Evolutionary conservation across 129 eudicot genomes (phyloP), one percentile per base, ranked within the genome.

Genomic region (Erigeron canadensis): DNA sequence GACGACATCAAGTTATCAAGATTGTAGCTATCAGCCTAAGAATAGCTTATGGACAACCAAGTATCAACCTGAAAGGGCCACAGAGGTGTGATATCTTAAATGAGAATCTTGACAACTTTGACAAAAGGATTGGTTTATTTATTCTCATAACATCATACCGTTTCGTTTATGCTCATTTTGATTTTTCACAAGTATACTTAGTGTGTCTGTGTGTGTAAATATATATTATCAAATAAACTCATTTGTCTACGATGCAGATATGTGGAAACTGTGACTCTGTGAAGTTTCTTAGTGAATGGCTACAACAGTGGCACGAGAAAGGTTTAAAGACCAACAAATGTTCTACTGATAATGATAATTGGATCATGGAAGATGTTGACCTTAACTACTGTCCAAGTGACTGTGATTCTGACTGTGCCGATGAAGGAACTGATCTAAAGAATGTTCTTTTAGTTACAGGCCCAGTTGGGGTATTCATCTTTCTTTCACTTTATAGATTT

Each of bases 21-120:
- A 74, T 46, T 75, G 84, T 64, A 70, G 72, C 65, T 72, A 81
- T 74, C 84, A 77, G 45, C 86, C 85, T 34, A 82, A 70, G 56
- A 90, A 88, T 80, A 81, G 96, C 84, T 79, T 95, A 75, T 95
- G 99, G 99, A 90, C 97, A 60, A 81, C 76, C 70, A 95, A 95
- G 74, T 90, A 90, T 83, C 89, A 86, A 84, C 97, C 99, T 67
- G 84, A 73, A 76, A 90, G 79, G 60, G 95, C 97, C 75, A 61
- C 61, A 45, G 91, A 95, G 99, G 99, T 95, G 10, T 58, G 61
- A 56, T 73, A 75, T 74, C 71, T 74, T 44, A 39, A 13, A 64
- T 57, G 23, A 54, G 4, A 62, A 4, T 9, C 12, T 65, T 43
- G 16, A 23, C 41, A 55, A 69, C n/a, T 19, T 22, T 12, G 45